A percentile compares a stretch with the other conserved stretches of the same genome.
These are phyloP conservation scores for Ophiostoma angusticollis DNA, from an alignment of 2,329 filamentous ascomycete genomes.

Conservation along the genomic window DNA sequence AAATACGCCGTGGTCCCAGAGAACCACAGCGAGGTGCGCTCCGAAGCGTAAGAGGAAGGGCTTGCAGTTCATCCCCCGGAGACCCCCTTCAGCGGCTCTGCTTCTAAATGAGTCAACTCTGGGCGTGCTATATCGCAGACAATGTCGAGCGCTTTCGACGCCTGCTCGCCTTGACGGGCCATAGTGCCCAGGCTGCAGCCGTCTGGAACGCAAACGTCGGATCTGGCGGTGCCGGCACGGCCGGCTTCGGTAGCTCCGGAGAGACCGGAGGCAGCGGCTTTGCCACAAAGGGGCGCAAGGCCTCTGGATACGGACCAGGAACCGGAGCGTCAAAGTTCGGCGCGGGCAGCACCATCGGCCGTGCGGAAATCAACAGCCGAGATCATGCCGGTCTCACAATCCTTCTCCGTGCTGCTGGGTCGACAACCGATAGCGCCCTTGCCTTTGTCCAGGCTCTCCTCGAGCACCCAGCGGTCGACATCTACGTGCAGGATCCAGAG, in stretches of 20 bases:
- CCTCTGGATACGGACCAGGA: conserved; percentile 35
- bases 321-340: conserved; percentile 32
- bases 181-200: conserved; percentile 37
- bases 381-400: conserved; percentile 73
- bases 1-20: conserved; percentile 82
- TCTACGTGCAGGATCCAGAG: conserved; percentile 78
- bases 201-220: conserved; percentile 39
- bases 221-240: conserved; percentile 12
- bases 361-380: conserved; percentile 69
- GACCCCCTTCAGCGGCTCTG: not conserved
- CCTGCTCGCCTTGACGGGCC: conserved; percentile 62
- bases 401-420: conserved; percentile 72
- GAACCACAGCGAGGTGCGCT: conserved; percentile 80
- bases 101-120: conserved; percentile 71
- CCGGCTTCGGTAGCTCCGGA: conserved; percentile 12
- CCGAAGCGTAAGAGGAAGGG: conserved; percentile 35
- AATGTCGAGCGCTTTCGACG: conserved; percentile 92
- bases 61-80: conserved; percentile 6
- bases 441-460: conserved; percentile 69
- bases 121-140: conserved; percentile 94
- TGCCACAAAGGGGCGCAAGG: conserved; percentile 35
- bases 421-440: conserved; percentile 52
- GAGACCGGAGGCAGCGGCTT: conserved; percentile 8
- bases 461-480: conserved; percentile 68
- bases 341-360: conserved; percentile 27